A percentile compares a stretch with the other conserved stretches of the same genome.
phyloP scores from a whole-genome alignment of 1,284 basidiomycete genomes.

The Heterobasidion annosum region DNA sequence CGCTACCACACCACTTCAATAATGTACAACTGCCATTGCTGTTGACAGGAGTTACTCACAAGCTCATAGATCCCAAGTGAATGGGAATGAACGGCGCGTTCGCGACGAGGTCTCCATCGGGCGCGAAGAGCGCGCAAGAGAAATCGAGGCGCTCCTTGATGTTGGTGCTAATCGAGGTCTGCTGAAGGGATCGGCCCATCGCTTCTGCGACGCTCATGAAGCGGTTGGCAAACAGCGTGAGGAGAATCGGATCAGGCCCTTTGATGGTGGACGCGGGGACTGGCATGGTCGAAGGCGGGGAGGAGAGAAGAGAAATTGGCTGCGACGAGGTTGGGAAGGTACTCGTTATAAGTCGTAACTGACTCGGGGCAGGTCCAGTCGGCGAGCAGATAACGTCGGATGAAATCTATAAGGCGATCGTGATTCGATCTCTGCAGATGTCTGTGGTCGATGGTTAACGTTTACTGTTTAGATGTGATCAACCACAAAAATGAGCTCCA shows the following conservation, averaged over 20 bases:
- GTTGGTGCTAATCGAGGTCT: conserved; percentile 87
- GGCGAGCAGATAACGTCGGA: no score
- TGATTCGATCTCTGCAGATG: no score
- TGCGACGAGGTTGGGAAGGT: no score
- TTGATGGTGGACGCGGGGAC: conserved; percentile 10
- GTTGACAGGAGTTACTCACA: conserved; percentile 37
- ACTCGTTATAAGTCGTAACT: no score
- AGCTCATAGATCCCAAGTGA: conserved; percentile 77
- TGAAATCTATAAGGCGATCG: no score
- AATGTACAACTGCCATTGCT: neutral
- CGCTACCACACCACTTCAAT: conserved; percentile 35
- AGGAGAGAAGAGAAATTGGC: neutral
- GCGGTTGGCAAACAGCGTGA: conserved; percentile 86
- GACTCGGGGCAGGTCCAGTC: no score
- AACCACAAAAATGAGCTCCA: no score
- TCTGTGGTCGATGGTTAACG: no score
- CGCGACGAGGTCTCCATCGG: conserved; percentile 85
- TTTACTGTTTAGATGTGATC: no score
- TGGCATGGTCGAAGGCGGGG: neutral
- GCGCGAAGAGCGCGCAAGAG: conserved; percentile 85
- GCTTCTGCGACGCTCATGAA: conserved; percentile 92
- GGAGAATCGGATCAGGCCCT: conserved; percentile 75
- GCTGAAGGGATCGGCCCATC: conserved; percentile 84
- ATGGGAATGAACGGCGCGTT: conserved; percentile 86
- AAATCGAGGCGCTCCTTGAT: conserved; percentile 89